Evolutionary conservation across 2,329 filamentous ascomycete genomes (phyloP), one percentile per base, ranked within the genome.

Genomic region (Neonectria faginata): DNA sequence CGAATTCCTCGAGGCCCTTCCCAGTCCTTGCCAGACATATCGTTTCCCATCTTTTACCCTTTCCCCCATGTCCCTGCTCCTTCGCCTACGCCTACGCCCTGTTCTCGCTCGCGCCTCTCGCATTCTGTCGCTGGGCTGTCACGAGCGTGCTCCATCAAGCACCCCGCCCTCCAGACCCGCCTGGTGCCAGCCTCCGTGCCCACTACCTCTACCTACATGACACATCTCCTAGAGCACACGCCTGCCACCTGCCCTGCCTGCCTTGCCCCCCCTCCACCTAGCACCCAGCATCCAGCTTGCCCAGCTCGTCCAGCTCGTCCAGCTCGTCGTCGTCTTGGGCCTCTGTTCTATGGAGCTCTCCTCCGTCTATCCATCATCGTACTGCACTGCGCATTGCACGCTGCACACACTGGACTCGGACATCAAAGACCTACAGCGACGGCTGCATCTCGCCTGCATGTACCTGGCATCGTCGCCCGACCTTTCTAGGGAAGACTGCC

Each of bases 111-210:
- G 53, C 52, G 62, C 62, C 54, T 25, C 50, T 54, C 66, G 65
- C 65, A 65, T 72, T 70, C 66, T 67, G 63, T 73, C 60, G 61
- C 68, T 69, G 67, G 70, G 70, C 69, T 73, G 74, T 75, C 74
- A 75, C 73, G 74, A 75, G 74, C 65, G 68, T 75, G 69, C 73
- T 74, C 73, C 73, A 73, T 74, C 60, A 69, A 74, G 62, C 70
- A 75, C 74, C 74, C 74, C 74, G 74, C 73, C 72, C 70, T 70
- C 63, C 50, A 72, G 73, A 75, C 73, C 73, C 73, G 73, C 74
- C 71, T 65, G 64, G 65, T 70, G 66, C 72, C 70, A 74, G 72
- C 73, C 70, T 74, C 66, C 63, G 62, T 70, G 71, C 61, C 69
- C 64, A 66, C 36, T 39, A n/a, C 14, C 36, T 31, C 33, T 42